phyloP scores from a whole-genome alignment of 192 early-diverging fungal genomes.

The Coemansia umbellata region DNA sequence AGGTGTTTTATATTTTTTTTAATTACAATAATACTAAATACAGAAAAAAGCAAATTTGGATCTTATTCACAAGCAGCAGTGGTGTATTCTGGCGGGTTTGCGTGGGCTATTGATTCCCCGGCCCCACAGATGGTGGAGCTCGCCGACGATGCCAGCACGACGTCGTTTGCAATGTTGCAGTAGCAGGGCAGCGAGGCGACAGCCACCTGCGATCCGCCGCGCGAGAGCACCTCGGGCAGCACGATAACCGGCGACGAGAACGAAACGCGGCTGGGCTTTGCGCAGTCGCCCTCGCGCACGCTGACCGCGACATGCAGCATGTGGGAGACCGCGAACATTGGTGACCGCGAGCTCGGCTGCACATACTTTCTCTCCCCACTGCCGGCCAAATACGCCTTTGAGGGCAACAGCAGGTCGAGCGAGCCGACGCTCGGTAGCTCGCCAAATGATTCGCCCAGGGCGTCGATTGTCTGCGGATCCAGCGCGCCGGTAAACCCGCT shows the following conservation, averaged over 20 bases:
- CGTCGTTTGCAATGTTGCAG: constrained; percentile 19
- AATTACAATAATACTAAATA: no score
- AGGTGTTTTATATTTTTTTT: no score
- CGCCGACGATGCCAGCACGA: constrained; percentile 18
- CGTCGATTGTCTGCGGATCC: constrained; percentile 30
- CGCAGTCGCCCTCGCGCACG: constrained; percentile 16
- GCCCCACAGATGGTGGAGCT: neutral
- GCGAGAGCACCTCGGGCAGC: constrained; percentile 23
- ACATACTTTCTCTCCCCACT: neutral
- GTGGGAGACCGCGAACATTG: constrained; percentile 34
- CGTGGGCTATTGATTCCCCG: no score
- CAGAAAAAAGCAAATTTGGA: no score
- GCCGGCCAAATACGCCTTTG: neutral
- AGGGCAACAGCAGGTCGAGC: constrained; percentile 8
- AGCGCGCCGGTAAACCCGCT: constrained; percentile 1
- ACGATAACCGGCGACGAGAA: constrained; percentile 21
- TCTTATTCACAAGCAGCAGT: no score
- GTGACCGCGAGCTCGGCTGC: constrained; percentile 30
- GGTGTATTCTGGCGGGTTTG: no score
- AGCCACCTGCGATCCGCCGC: constrained; percentile 1
- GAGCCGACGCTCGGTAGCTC: constrained; percentile 20
- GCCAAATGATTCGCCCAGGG: constrained; percentile 35
- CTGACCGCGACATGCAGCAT: constrained; percentile 11
- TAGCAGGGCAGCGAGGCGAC: constrained; percentile 30
- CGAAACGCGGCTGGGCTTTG: constrained; percentile 3